phyloP scores from a whole-genome alignment of 2,329 filamentous ascomycete genomes.

The Cryphonectria japonica region DNA sequence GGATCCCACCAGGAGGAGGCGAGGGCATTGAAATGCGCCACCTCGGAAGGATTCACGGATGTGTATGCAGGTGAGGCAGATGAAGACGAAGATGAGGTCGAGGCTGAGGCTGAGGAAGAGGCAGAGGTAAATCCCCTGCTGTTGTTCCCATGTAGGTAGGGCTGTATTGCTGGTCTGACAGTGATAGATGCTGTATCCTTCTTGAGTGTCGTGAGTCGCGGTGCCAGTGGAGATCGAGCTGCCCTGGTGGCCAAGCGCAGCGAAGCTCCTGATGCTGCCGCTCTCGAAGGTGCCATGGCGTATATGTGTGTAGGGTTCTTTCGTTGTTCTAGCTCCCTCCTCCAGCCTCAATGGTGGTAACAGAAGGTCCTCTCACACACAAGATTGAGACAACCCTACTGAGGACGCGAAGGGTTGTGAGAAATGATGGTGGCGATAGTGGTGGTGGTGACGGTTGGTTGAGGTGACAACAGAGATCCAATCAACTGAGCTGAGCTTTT shows the following conservation, averaged over 20 bases:
- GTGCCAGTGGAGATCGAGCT: conserved; percentile 1
- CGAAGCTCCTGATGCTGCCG: conserved; percentile 6
- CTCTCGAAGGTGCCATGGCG: conserved; percentile 28
- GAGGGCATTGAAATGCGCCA: conserved; percentile 92
- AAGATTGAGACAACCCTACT: not conserved
- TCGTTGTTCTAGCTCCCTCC: not conserved
- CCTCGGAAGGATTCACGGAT: conserved; percentile 85
- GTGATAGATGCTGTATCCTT: not conserved
- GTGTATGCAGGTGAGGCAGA: conserved; percentile 46
- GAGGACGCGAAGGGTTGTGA: not conserved
- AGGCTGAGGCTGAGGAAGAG: not conserved
- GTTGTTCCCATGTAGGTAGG: conserved; percentile 10
- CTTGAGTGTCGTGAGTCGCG: not conserved
- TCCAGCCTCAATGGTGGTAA: not conserved
- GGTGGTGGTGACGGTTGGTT: not conserved
- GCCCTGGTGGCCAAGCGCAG: conserved; percentile 19
- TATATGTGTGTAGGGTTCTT: not conserved
- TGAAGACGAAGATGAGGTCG: conserved; percentile 10
- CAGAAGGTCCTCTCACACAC: not conserved
- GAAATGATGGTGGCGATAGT: not conserved
- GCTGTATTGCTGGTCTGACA: conserved; percentile 16
- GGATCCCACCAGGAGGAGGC: conserved; percentile 98
- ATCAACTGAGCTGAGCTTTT: not conserved
- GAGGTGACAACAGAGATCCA: too few relatives aligned
- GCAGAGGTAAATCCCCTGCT: not conserved